These are phyloP conservation scores for Russula sp. DNA, from an alignment of 768 basidiomycete species.

Conservation along the genomic window DNA sequence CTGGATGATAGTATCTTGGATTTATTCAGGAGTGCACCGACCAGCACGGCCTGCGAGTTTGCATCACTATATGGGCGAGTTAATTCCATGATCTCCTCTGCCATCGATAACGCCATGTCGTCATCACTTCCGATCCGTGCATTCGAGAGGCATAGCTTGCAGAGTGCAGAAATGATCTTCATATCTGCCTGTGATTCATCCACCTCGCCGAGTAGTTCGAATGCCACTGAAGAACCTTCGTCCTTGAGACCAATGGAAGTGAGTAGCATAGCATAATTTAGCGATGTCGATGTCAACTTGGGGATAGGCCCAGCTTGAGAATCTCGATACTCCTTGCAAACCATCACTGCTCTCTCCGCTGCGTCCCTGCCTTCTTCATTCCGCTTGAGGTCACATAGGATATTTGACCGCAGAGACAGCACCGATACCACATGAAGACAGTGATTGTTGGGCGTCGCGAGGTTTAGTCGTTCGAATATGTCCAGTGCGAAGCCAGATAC, in stretches of 20 bases:
- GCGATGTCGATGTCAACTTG: constrained; percentile 1
- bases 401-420: constrained; percentile 2
- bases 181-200: background rate
- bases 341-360: background rate
- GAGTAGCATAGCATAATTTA: constrained; percentile 4
- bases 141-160: background rate
- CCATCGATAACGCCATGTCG: background rate
- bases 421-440: background rate
- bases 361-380: background rate
- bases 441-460: background rate
- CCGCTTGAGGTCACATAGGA: constrained; percentile 3
- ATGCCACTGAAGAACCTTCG: background rate
- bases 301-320: background rate
- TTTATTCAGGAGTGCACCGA: constrained; percentile 7
- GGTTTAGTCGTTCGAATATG: background rate
- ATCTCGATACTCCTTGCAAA: background rate
- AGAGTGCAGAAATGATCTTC: background rate
- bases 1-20: constrained; percentile 6
- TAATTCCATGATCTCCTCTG: background rate
- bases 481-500: constrained; percentile 1
- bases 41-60: background rate
- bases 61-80: background rate
- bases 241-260: background rate
- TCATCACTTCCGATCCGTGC: background rate
- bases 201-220: constrained; percentile 3